Percentiles rank a stretch among this genome's conserved stretches.
These are phyloP conservation scores for Fusarium sterilihyphosum DNA, from an alignment of 2,329 filamentous ascomycete genomes.

Conservation along the genomic window DNA sequence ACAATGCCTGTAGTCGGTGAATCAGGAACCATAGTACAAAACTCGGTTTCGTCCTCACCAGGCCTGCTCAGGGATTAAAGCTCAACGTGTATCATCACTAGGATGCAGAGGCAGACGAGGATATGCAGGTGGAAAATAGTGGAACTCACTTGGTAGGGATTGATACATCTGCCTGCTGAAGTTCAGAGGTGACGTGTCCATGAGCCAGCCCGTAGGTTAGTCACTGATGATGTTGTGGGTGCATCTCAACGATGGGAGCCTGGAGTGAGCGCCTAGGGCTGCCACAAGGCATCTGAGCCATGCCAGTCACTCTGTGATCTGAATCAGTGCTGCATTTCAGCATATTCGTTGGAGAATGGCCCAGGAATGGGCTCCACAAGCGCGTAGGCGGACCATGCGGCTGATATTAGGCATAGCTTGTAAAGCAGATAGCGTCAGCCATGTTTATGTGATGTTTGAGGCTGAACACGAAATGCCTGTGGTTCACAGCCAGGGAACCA, in stretches of 20 bases:
- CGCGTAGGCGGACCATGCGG: slow-evolving; percentile 12
- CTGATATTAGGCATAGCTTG: slow-evolving; percentile 19
- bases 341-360: slow-evolving; percentile 2
- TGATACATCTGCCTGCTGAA: not conserved
- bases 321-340: slow-evolving; percentile 17
- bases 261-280: slow-evolving; percentile 16
- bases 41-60: slow-evolving; percentile 61
- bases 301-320: slow-evolving; percentile 11
- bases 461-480: not conserved
- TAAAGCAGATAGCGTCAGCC: not conserved
- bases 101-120: not conserved
- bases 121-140: not conserved
- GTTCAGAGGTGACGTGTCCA: not conserved
- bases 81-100: slow-evolving; percentile 56
- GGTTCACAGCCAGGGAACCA: too few relatives aligned
- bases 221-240: slow-evolving; percentile 2
- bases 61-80: slow-evolving; percentile 49
- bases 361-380: slow-evolving; percentile 35
- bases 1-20: slow-evolving; percentile 38
- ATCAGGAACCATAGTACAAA: slow-evolving; percentile 57
- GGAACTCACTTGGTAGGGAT: slow-evolving; percentile 16
- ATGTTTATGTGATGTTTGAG: not conserved
- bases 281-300: slow-evolving; percentile 33
- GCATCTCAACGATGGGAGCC: slow-evolving; percentile 7
- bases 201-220: not conserved